Percentiles rank a stretch among this genome's conserved stretches.
phyloP scores from a whole-genome alignment of 2,329 filamentous ascomycete species.

The Talaromyces sp. region DNA sequence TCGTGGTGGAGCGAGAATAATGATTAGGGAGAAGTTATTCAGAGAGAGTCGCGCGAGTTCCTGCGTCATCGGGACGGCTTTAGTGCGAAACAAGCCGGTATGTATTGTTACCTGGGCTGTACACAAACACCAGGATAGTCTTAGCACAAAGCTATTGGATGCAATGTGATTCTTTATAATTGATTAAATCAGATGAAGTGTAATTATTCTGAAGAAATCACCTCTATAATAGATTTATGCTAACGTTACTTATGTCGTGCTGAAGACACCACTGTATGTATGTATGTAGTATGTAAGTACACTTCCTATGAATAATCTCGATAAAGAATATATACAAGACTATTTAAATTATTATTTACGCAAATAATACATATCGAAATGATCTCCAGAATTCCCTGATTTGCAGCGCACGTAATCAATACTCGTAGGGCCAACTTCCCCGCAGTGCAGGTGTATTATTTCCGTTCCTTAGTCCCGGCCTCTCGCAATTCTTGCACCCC shows the following conservation, averaged over 20 bases:
- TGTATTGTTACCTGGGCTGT: background rate
- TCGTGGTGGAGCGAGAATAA: background rate
- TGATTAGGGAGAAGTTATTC: background rate
- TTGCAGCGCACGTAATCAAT: background rate
- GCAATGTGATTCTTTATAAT: too few species aligned
- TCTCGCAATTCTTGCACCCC: constrained; percentile 7
- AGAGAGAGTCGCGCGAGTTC: background rate
- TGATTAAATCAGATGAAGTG: background rate
- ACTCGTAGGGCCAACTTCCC: background rate
- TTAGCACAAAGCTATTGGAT: background rate
- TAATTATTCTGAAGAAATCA: background rate
- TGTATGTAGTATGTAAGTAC: too few species aligned
- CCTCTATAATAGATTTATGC: background rate
- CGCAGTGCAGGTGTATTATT: background rate
- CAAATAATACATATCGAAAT: background rate
- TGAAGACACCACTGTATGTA: background rate
- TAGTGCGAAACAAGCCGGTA: background rate
- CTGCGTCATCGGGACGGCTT: background rate
- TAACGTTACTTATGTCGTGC: too few species aligned
- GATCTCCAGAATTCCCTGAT: background rate
- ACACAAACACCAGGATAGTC: background rate
- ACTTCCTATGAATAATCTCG: too few species aligned
- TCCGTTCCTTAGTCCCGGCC: background rate
- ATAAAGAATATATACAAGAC: too few species aligned
- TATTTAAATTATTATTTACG: too few species aligned